Evolutionary conservation across 164 flowering plant genomes (phyloP).

Genomic region (Chimonanthus salicifolius): DNA sequence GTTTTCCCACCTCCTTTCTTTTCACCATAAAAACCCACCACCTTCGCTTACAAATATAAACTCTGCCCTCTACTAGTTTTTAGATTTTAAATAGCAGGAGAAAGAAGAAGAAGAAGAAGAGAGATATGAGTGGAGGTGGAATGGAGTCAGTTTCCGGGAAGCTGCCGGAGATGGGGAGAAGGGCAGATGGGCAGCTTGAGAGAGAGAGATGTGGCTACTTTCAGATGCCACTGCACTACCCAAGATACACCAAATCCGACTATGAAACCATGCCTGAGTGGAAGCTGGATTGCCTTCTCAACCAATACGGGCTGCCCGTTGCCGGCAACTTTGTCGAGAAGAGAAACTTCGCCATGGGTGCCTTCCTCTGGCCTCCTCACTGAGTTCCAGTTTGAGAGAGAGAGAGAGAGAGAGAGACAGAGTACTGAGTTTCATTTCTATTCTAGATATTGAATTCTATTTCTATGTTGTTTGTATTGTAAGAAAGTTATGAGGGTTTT

Average conservation of each 20-base stretch:
- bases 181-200: background rate
- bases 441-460: background rate
- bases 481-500: too few species aligned
- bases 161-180: background rate
- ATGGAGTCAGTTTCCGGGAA: background rate
- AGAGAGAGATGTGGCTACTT: slow-evolving; percentile 15
- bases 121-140: background rate
- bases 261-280: slow-evolving; percentile 42
- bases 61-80: background rate
- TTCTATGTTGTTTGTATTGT: too few species aligned
- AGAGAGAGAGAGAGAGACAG: too few species aligned
- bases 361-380: slow-evolving; percentile 28
- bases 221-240: slow-evolving; percentile 44
- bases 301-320: slow-evolving; percentile 31
- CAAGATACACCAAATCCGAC: slow-evolving; percentile 30
- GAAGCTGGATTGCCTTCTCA: slow-evolving; percentile 29
- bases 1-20: background rate
- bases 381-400: background rate
- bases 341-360: slow-evolving; percentile 40
- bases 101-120: background rate
- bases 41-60: background rate
- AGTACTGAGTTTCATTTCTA: background rate
- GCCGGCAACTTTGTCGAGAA: slow-evolving; percentile 24
- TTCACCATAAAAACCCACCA: background rate
- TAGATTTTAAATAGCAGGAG: background rate